Base-by-base conservation (phyloP, 202 grass and related monocot genomes). In the Musa balbisiana region DNA sequence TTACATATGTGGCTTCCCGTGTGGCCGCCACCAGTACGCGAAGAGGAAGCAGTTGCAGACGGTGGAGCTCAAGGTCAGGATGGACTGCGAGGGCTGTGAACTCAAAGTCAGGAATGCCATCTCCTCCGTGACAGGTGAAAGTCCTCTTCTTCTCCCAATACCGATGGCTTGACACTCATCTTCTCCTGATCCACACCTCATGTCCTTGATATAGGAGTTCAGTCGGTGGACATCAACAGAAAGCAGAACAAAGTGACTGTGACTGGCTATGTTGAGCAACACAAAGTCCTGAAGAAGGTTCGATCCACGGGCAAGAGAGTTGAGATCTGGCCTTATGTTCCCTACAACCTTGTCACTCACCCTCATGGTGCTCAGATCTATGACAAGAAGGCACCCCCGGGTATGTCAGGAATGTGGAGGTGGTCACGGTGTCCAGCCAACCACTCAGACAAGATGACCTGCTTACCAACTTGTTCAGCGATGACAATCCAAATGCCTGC, bases 81-180 rank as follows among this genome's bases (percentile, higher is more conserved):
- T 97, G 87, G 93, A 91, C 77, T 91, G 90, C 77, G 86, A 92
- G 26, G 87, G 90, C 52, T 96, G 93, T 71, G 90, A 96, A 62
- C 85, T 85, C 26, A 80, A 87, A 80, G 82, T 97, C 77, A 91
- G 72, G 78, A 97, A 87, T 73, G 86, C 87, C 22, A 78, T 97
- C 78, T 80, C 75, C 76, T 80, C 63, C 80, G 85, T 97, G 17
- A 83, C 58, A 92, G 90, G 91, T 93, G 68, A 72, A 27, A 2
- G n/a, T 74, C 3, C 16, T 69, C 49, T 62, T 15, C 75, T 56
- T 80, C 26, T 16, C 13, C 69, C 55, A 20, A 20, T 21, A 64
- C 22, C 54, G 25, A 70, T 17, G 56, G 80, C 71, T 74, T 29
- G 26, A 74, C 24, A 4, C 64, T 56, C 58, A 2, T 50, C 17